Evolutionary conservation across 2,329 filamentous ascomycete genomes (phyloP).

Genomic region (Penicillium verrucosum): DNA sequence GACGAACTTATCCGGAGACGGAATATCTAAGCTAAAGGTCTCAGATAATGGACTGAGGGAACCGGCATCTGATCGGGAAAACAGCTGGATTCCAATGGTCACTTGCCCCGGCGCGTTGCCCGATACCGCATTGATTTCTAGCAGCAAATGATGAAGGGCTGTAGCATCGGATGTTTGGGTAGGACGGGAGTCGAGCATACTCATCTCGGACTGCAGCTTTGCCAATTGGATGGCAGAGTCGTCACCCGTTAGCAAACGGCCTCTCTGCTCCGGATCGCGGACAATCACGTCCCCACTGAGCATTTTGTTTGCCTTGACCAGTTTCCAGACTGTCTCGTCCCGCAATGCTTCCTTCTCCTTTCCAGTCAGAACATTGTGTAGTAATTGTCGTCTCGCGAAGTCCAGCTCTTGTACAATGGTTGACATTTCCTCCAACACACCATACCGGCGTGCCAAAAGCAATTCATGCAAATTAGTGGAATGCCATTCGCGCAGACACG

Average conservation of each 20-base stretch:
- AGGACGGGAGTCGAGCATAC: slow-evolving; percentile 80
- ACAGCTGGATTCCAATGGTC: slow-evolving; percentile 74
- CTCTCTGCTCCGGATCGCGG: slow-evolving; percentile 76
- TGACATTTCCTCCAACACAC: slow-evolving; percentile 74
- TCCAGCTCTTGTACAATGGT: slow-evolving; percentile 79
- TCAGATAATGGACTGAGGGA: slow-evolving; percentile 71
- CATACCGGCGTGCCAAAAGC: slow-evolving; percentile 77
- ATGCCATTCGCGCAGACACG: slow-evolving; percentile 96
- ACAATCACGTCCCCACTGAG: slow-evolving; percentile 93
- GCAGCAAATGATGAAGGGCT: slow-evolving; percentile 72
- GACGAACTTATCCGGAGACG: slow-evolving; percentile 67
- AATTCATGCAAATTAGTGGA: slow-evolving; percentile 94
- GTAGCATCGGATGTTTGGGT: slow-evolving; percentile 64
- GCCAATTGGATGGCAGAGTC: slow-evolving; percentile 92
- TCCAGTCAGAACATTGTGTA: slow-evolving; percentile 88
- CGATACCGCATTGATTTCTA: slow-evolving; percentile 79
- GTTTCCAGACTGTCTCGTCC: slow-evolving; percentile 90
- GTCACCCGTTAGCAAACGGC: slow-evolving; percentile 82
- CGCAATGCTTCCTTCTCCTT: slow-evolving; percentile 78
- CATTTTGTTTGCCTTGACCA: slow-evolving; percentile 91
- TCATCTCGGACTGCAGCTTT: slow-evolving; percentile 92
- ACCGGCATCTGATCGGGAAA: slow-evolving; percentile 64
- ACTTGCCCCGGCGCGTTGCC: slow-evolving; percentile 73
- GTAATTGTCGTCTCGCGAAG: slow-evolving; percentile 77
- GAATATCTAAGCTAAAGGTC: slow-evolving; percentile 74